Base-by-base conservation (phyloP, 495 filamentous ascomycete species). In the Peziza echinospora region DNA sequence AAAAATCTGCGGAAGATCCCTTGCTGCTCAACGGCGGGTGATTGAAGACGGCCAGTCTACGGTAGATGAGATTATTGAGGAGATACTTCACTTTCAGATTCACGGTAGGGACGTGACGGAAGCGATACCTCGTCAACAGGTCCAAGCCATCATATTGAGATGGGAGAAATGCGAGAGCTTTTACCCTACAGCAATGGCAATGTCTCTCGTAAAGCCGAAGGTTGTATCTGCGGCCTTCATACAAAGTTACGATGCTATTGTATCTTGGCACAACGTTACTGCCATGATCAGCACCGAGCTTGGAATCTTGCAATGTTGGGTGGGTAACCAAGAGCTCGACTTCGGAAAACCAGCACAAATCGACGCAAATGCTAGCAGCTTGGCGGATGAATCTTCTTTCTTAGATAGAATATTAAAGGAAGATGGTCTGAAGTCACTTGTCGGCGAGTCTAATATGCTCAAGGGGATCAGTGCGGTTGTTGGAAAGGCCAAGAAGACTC, bases 391-490 rank as follows among this genome's bases (percentile, higher is more conserved):
- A 25, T 74, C 72, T 49, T 89, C 84, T 1, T 97, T 97, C 60
- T 67, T 97, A 40, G 89, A 97, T 60, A 76, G 89, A n/a, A 78
- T 96, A n/a, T 70, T 96, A 67, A 94, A 94, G 55, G 89, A 96
- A 60, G 89, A 97, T 57, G 84, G 84, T 16, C 67, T 97, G 19
- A 86, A 84, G 50, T 93, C 84, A 4, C 67, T 97, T 17, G 86
- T 93, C 57, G 84, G 84, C 19, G 71, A 84, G 24, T 62, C 51
- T n/a, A 91, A 82, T 63, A 83, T 96, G 69, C 75, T 97, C n/a
- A 63, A 76, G 48, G 77, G 77, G 8, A 74, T 96, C 26, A 76
- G 79, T 9, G 71, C 69, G 46, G 84, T 93, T 39, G 93, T 96
- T 53, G 65, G 73, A 44, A 97, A 97, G 62, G 87, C 91, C 23